Evolutionary conservation across 2,329 filamentous ascomycete species (phyloP).

Genomic region (Ceratocystis colombiana): DNA sequence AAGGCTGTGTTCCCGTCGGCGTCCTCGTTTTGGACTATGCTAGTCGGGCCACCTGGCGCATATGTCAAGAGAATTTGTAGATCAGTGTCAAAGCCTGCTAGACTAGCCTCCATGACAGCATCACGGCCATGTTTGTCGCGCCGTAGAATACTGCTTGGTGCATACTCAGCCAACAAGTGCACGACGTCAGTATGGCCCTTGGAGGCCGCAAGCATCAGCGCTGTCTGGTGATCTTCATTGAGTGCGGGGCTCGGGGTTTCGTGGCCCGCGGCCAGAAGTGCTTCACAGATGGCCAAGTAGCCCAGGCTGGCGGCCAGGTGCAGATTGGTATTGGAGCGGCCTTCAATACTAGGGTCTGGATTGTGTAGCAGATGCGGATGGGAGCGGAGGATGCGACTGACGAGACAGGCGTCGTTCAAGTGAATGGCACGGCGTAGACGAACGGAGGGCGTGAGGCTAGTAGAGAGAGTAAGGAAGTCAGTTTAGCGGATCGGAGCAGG

Average conservation of each 20-base stretch:
- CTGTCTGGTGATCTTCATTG: conserved; percentile 71
- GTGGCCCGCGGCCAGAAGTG: conserved; percentile 64
- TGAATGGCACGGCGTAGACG: conserved; percentile 75
- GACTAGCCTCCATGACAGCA: conserved; percentile 57
- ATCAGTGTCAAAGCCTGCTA: conserved; percentile 52
- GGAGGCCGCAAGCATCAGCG: conserved; percentile 65
- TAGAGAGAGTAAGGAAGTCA: not conserved
- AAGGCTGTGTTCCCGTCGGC: conserved; percentile 72
- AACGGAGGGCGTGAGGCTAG: conserved; percentile 53
- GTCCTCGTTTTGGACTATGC: conserved; percentile 51
- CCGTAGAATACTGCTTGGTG: conserved; percentile 53
- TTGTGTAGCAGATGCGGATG: conserved; percentile 66
- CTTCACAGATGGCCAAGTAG: conserved; percentile 55
- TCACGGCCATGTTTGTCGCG: conserved; percentile 60
- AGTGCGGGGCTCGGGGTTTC: conserved; percentile 62
- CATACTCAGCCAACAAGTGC: conserved; percentile 55
- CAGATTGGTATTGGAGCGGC: conserved; percentile 71
- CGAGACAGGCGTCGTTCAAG: conserved; percentile 60
- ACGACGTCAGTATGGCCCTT: conserved; percentile 64
- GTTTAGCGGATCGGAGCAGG: not conserved
- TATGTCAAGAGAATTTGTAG: conserved; percentile 56
- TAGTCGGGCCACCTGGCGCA: conserved; percentile 44
- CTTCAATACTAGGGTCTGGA: conserved; percentile 57
- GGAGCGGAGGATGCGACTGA: conserved; percentile 63
- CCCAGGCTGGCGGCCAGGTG: conserved; percentile 71